Evolutionary conservation across 768 basidiomycete species (phyloP).

Genomic region (Amanita inopinata): DNA sequence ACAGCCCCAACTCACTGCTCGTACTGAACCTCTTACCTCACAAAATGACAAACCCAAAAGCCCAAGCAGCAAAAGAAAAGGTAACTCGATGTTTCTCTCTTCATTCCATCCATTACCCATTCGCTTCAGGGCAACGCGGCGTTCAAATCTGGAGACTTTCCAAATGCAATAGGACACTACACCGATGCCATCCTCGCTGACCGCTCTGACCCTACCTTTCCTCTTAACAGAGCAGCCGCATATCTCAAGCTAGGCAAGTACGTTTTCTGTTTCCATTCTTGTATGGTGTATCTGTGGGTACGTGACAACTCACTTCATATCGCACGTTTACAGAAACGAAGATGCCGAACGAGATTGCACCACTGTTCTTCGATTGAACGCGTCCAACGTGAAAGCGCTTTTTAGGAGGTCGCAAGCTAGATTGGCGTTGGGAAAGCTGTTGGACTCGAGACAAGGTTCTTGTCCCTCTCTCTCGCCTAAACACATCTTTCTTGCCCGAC

Average conservation of each 20-base stretch:
- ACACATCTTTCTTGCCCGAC: no score
- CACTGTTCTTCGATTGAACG: slow-evolving; percentile 43
- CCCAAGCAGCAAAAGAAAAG: slow-evolving; percentile 29
- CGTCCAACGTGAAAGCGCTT: slow-evolving; percentile 65
- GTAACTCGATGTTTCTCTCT: slow-evolving; percentile 12
- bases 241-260: slow-evolving; percentile 95
- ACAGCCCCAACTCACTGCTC: no score
- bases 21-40: no score
- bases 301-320: slow-evolving; percentile 8
- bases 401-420: slow-evolving; percentile 75
- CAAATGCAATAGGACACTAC: slow-evolving; percentile 78
- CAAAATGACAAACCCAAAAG: slow-evolving; percentile 16
- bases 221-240: slow-evolving; percentile 83
- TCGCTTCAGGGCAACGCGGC: slow-evolving; percentile 68
- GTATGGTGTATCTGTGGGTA: slow-evolving; percentile 6
- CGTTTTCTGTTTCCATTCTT: slow-evolving; percentile 26
- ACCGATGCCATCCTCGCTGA: slow-evolving; percentile 71
- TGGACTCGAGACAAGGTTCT: slow-evolving; percentile 55
- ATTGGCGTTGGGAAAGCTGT: slow-evolving; percentile 38
- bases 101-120: background rate
- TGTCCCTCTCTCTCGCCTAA: slow-evolving; percentile 11
- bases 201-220: slow-evolving; percentile 60
- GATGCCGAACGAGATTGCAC: slow-evolving; percentile 81
- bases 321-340: slow-evolving; percentile 38
- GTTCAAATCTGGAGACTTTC: slow-evolving; percentile 76